Conservation (phyloP, 2,329 filamentous ascomycete species). For the Thielaviopsis populi region DNA sequence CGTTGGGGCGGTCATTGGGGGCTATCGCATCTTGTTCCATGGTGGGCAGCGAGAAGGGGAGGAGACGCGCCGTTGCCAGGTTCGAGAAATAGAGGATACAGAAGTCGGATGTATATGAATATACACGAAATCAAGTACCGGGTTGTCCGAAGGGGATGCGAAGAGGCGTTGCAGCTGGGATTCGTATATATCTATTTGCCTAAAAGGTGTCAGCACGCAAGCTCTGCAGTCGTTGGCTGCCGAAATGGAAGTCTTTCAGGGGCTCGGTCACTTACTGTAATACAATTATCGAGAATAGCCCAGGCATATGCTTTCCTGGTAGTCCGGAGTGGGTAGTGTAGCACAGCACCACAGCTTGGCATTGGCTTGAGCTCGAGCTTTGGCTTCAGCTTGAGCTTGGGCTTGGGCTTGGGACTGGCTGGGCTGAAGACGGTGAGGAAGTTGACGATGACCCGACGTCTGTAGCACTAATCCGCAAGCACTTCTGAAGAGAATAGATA, state of each 20-base stretch:
- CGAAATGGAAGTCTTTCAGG: too few relatives aligned
- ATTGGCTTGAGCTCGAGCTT: neutral
- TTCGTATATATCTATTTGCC: neutral
- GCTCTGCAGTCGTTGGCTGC: too few relatives aligned
- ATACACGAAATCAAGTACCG: neutral
- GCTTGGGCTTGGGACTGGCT: neutral
- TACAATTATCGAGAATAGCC: neutral
- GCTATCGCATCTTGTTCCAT: neutral
- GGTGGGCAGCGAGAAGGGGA: neutral
- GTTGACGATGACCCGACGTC: neutral
- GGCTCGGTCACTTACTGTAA: neutral
- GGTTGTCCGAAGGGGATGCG: too few relatives aligned
- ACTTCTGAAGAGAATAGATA: neutral
- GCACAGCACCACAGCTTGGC: neutral
- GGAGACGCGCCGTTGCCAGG: neutral
- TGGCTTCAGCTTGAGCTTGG: neutral
- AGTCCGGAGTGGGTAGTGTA: neutral
- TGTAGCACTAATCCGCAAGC: neutral
- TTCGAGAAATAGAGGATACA: neutral
- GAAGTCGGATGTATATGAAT: neutral
- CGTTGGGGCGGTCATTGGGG: neutral
- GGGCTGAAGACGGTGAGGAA: neutral
- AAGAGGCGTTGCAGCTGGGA: neutral
- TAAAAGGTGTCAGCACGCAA: too few relatives aligned
- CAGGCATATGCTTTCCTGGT: neutral